Conservation (phyloP, 129 eudicot species). For the Tanacetum coccineum region DNA sequence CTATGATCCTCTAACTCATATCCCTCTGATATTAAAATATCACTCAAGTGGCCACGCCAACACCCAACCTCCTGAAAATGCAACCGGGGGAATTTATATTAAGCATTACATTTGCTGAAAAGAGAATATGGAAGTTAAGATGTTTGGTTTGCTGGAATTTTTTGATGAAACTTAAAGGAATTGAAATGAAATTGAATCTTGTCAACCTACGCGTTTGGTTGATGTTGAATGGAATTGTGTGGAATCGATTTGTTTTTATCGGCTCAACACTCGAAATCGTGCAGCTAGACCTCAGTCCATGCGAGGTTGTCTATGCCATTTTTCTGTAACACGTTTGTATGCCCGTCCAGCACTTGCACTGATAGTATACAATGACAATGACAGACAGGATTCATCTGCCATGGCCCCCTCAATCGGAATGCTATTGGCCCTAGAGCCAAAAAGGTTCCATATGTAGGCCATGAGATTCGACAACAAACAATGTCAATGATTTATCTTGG, state of each 20-base stretch:
- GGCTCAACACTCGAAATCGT: constrained; percentile 95
- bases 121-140: too few relatives aligned
- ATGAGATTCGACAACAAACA: constrained; percentile 91
- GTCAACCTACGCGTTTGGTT: too few relatives aligned
- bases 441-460: constrained; percentile 76
- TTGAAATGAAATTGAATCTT: too few relatives aligned
- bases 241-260: too few relatives aligned
- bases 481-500: constrained; percentile 99
- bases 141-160: too few relatives aligned
- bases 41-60: too few relatives aligned
- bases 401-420: constrained; percentile 92
- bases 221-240: too few relatives aligned
- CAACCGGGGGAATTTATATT: not conserved
- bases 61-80: too few relatives aligned
- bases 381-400: constrained; percentile 91
- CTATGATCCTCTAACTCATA: too few relatives aligned
- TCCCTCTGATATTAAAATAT: too few relatives aligned
- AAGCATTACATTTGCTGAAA: not conserved
- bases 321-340: constrained; percentile 79
- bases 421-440: constrained; percentile 98
- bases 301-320: constrained; percentile 94
- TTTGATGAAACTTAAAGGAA: too few relatives aligned
- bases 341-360: constrained; percentile 81
- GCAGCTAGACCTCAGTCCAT: constrained; percentile 98
- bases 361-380: constrained; percentile 62